Evolutionary conservation across 257 asterid genomes (phyloP).

Genomic region (Lithospermum erythrorhizon): DNA sequence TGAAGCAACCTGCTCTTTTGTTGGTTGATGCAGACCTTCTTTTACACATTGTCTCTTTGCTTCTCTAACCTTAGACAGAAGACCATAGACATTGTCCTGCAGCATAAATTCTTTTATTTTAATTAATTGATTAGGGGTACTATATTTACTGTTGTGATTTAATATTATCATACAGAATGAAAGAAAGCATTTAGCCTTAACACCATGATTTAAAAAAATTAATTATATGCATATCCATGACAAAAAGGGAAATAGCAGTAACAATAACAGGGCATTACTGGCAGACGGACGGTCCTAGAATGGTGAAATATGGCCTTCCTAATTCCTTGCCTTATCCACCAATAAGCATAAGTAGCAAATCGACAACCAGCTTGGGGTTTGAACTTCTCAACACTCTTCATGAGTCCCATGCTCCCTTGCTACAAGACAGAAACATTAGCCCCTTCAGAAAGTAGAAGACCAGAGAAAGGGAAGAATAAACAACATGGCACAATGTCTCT

Average conservation of each 20-base stretch:
- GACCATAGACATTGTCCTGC: constrained; percentile 75
- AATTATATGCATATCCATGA: background rate
- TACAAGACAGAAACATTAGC: constrained; percentile 23
- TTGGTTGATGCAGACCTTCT: constrained; percentile 55
- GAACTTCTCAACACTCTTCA: constrained; percentile 89
- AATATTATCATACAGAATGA: background rate
- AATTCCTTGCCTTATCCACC: constrained; percentile 87
- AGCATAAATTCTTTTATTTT: constrained; percentile 16
- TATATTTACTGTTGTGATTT: background rate
- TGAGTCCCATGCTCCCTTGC: constrained; percentile 93
- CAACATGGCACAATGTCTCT: too few species aligned
- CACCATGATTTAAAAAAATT: background rate
- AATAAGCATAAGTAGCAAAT: constrained; percentile 84
- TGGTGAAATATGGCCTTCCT: constrained; percentile 81
- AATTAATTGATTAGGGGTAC: constrained; percentile 5
- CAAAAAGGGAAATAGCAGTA: constrained; percentile 8
- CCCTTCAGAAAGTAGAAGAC: constrained; percentile 7
- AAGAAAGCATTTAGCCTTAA: background rate
- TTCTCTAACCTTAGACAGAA: constrained; percentile 57
- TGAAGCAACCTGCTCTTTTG: constrained; percentile 62
- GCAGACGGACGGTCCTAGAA: constrained; percentile 86
- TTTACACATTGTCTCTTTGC: constrained; percentile 50
- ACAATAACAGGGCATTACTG: constrained; percentile 45
- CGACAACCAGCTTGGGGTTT: constrained; percentile 81
- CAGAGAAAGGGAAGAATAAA: background rate